phyloP scores from a whole-genome alignment of 1,284 basidiomycete genomes.

The Schizophyllum amplum region DNA sequence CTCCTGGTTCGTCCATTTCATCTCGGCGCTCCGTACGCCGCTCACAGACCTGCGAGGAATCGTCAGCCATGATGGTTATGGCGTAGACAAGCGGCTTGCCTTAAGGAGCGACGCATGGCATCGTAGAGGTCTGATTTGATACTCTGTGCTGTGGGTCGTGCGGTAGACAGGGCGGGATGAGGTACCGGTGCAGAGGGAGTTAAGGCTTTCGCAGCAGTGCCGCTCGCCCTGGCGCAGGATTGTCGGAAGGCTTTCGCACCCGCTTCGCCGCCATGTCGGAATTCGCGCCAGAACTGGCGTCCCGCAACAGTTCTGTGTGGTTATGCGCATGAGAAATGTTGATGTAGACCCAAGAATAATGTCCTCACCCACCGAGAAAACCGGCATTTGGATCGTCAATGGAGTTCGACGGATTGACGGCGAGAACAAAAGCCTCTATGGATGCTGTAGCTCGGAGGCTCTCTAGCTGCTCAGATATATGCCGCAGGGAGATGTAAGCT shows the following conservation, averaged over 20 bases:
- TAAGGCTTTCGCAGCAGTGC: slow-evolving; percentile 1
- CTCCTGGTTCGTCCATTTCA: slow-evolving; percentile 65
- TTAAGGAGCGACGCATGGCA: slow-evolving; percentile 13
- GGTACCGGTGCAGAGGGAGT: slow-evolving; percentile 3
- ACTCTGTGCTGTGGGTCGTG: not conserved
- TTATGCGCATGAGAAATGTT: too few relatives aligned
- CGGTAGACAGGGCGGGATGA: slow-evolving; percentile 2
- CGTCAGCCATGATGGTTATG: too few relatives aligned
- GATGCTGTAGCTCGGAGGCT: slow-evolving; percentile 11
- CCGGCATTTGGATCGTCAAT: slow-evolving; percentile 30
- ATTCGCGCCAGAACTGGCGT: slow-evolving; percentile 55
- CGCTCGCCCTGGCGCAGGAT: slow-evolving; percentile 26
- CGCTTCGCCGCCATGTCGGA: slow-evolving; percentile 46
- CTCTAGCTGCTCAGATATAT: not conserved
- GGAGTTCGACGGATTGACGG: slow-evolving; percentile 40
- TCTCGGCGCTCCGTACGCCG: slow-evolving; percentile 55
- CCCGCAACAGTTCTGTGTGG: slow-evolving; percentile 28
- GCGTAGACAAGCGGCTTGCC: slow-evolving; percentile 6
- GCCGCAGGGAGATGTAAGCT: not conserved
- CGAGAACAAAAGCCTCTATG: slow-evolving; percentile 52
- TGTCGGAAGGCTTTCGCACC: slow-evolving; percentile 50
- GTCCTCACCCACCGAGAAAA: slow-evolving; percentile 47
- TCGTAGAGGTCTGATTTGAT: slow-evolving; percentile 14
- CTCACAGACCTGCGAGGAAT: slow-evolving; percentile 33
- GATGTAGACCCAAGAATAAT: too few relatives aligned